Conservation (phyloP, 306 rosid genomes). For the Casuarina cunninghamiana region DNA sequence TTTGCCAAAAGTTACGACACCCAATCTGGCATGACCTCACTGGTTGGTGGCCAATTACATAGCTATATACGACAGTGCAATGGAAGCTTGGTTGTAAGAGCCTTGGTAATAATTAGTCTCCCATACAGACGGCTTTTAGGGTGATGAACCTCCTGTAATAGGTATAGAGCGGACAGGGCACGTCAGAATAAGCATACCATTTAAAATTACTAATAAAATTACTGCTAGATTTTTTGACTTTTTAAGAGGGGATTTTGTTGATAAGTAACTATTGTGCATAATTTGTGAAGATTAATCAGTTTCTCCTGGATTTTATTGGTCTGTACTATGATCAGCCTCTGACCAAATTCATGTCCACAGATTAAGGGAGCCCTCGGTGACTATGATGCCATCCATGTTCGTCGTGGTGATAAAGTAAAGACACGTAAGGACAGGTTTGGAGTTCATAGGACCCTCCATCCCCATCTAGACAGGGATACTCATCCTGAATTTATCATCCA, state of each 20-base stretch:
- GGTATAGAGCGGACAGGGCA: background rate
- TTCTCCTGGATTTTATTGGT: background rate
- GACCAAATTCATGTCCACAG: slow-evolving; percentile 34
- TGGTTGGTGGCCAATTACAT: background rate
- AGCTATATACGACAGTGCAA: background rate
- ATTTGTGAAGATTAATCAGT: background rate
- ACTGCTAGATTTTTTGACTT: background rate
- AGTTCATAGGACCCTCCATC: slow-evolving; percentile 68
- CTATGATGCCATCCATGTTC: slow-evolving; percentile 92
- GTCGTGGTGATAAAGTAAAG: slow-evolving; percentile 94
- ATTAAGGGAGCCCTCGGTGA: slow-evolving; percentile 57
- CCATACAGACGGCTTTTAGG: background rate
- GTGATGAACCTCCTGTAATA: background rate
- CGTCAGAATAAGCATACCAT: no score
- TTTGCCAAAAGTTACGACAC: background rate
- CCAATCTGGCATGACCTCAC: background rate
- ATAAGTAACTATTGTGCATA: background rate
- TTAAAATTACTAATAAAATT: background rate
- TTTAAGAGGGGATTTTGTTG: background rate
- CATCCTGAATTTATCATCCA: slow-evolving; percentile 72
- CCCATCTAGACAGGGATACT: slow-evolving; percentile 96
- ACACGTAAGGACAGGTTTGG: slow-evolving; percentile 93
- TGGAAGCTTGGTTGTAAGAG: background rate
- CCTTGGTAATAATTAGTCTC: background rate
- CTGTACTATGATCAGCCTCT: slow-evolving; percentile 15